Conservation (phyloP, 2,329 filamentous ascomycete species). For the Metarhizium robertsii region DNA sequence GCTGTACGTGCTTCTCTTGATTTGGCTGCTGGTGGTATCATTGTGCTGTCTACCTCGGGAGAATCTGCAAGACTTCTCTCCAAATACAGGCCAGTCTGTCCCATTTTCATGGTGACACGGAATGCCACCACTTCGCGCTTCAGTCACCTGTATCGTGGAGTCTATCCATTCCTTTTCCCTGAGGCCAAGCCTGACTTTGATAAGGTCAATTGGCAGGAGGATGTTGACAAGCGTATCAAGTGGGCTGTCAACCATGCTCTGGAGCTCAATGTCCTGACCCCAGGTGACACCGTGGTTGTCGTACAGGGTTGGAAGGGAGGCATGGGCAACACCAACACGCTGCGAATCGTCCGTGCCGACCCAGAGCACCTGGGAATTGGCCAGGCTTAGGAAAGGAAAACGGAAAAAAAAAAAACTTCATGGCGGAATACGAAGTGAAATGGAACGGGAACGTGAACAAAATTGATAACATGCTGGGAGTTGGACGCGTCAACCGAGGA, state of each 20-base stretch:
- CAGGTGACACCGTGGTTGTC: constrained; percentile 69
- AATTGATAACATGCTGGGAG: not conserved
- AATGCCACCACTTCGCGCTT: constrained; percentile 78
- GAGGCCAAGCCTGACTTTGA: constrained; percentile 92
- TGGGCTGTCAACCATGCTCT: constrained; percentile 89
- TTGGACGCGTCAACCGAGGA: not conserved
- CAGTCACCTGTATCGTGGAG: constrained; percentile 90
- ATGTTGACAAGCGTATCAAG: constrained; percentile 94
- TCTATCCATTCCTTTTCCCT: constrained; percentile 94
- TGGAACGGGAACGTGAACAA: not conserved
- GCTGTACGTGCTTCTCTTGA: constrained; percentile 93
- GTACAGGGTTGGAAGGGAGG: constrained; percentile 89
- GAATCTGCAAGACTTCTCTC: constrained; percentile 90
- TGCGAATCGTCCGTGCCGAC: constrained; percentile 54
- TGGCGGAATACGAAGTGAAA: not conserved
- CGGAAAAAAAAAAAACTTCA: not conserved
- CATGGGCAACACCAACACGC: constrained; percentile 85
- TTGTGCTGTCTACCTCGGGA: constrained; percentile 92
- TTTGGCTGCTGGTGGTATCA: constrained; percentile 90
- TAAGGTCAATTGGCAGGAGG: constrained; percentile 93
- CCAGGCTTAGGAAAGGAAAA: constrained; percentile 18
- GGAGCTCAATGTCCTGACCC: constrained; percentile 64
- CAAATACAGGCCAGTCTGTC: constrained; percentile 98
- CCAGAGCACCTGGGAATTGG: constrained; percentile 49
- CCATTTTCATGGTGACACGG: constrained; percentile 98